These are phyloP conservation scores for Colletotrichum tropicale DNA, from an alignment of 2,329 filamentous ascomycete genomes.

Conservation along the genomic window DNA sequence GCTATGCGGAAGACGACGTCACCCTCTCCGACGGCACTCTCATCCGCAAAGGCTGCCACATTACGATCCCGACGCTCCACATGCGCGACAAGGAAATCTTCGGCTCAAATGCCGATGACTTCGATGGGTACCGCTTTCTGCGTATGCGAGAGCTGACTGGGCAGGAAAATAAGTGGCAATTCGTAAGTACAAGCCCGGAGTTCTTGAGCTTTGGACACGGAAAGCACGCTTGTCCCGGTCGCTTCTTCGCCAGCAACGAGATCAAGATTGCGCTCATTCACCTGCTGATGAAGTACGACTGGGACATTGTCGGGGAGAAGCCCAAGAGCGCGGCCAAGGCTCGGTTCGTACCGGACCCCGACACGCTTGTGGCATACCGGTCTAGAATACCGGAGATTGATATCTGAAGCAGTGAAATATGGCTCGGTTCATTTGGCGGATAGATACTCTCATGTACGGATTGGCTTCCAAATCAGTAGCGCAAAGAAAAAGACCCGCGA, in stretches of 20 bases:
- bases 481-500: too few relatives aligned
- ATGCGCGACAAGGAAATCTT: not conserved
- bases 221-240: not conserved
- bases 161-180: not conserved
- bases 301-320: not conserved
- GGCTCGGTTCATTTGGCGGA: not conserved
- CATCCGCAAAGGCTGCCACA: not conserved
- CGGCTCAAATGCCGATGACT: not conserved
- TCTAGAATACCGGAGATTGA: not conserved
- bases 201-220: not conserved
- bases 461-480: too few relatives aligned
- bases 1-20: not conserved
- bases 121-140: not conserved
- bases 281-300: not conserved
- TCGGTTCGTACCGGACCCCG: not conserved
- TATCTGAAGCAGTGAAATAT: not conserved
- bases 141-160: not conserved
- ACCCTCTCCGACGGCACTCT: not conserved
- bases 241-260: not conserved
- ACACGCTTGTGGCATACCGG: not conserved
- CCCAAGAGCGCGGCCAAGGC: not conserved
- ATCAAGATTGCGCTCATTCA: not conserved
- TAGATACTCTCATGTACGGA: too few relatives aligned
- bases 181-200: not conserved
- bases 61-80: not conserved